Evolutionary conservation across 108 stramenopile species (phyloP), one percentile per base, ranked within the genome.

Genomic region (Conticribra guillardii): DNA sequence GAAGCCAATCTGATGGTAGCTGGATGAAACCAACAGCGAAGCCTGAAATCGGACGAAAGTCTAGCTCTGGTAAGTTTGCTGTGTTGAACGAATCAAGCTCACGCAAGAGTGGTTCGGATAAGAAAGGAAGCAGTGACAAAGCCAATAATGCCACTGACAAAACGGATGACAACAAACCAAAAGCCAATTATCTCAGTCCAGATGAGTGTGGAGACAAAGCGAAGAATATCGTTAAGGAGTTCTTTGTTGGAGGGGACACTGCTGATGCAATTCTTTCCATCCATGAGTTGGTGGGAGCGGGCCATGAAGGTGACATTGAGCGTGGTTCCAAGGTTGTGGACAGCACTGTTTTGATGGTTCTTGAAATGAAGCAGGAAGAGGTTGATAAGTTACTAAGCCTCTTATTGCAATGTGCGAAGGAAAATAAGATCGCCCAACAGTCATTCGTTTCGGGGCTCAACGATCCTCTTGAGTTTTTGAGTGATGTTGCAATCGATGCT

Each of bases 401-500:
- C 4, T 50, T 74, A 34, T 60, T 64, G 33, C 63, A 64, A 18
- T 81, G 71, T 54, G 51, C 85, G 14, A 64, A 83, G 29, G 82
- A 87, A 54, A 66, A 70, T 17, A 87, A 87, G 74, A 70, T 87
- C 41, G 68, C 60, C 44, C 30, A 46, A 2, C 60, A 51, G 16
- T 68, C 84, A n/a, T 47, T 90, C 65, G 63, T 67, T 4, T 41
- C 55, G 4, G 93, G 87, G n/a, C 57, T 90, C 15, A 73, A 80
- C 21, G 87, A 87, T 85, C 89, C 90, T 34, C 74, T 95, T 74
- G 90, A 95, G 59, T 90, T 86, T 52, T 62, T 90, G 29, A 52
- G 53, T 16, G 93, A 95, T 54, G 79, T 95, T 64, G 83, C 84
- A 54, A 87, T 92, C 31, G 93, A 95, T 71, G 93, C 93, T 19